phyloP scores from a whole-genome alignment of 805 yeast genomes.

The Sugiyamaella floridensis region DNA sequence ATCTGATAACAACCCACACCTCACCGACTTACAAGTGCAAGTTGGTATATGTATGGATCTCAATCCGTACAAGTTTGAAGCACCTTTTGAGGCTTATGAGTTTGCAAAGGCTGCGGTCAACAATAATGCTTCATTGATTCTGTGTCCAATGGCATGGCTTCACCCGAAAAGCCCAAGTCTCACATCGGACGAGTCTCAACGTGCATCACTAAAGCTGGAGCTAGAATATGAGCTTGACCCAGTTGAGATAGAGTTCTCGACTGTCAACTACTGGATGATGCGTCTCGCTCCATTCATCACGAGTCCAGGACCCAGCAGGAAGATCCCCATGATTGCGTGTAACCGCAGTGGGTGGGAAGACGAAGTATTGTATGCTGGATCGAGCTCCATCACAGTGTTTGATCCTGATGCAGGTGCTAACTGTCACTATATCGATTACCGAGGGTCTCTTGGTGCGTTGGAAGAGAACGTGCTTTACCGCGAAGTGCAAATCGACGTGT shows the following conservation, averaged over 20 bases:
- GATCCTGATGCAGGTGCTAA: not conserved
- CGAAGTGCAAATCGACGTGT: conserved; percentile 11
- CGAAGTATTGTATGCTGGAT: conserved; percentile 27
- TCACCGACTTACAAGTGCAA: conserved; percentile 31
- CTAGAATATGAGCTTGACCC: conserved; percentile 21
- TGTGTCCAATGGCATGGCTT: conserved; percentile 88
- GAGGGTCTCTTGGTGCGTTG: conserved; percentile 15
- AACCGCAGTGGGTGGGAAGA: conserved; percentile 78
- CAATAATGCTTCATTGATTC: conserved; percentile 46
- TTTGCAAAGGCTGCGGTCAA: conserved; percentile 49
- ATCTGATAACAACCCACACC: not conserved
- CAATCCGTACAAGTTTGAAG: conserved; percentile 76
- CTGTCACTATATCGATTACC: conserved; percentile 22
- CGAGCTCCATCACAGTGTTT: conserved; percentile 44
- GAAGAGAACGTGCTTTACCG: conserved; percentile 16
- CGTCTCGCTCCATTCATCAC: conserved; percentile 58
- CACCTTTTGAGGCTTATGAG: conserved; percentile 71
- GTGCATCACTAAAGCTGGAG: conserved; percentile 12
- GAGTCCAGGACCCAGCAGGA: conserved; percentile 24
- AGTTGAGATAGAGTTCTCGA: conserved; percentile 39
- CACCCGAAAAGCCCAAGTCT: conserved; percentile 16
- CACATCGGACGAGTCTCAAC: conserved; percentile 11
- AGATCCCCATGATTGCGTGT: conserved; percentile 44
- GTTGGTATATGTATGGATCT: conserved; percentile 94
- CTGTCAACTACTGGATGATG: conserved; percentile 66